Conservation (phyloP, 331 rosid species). For the Dryas integrifolia region DNA sequence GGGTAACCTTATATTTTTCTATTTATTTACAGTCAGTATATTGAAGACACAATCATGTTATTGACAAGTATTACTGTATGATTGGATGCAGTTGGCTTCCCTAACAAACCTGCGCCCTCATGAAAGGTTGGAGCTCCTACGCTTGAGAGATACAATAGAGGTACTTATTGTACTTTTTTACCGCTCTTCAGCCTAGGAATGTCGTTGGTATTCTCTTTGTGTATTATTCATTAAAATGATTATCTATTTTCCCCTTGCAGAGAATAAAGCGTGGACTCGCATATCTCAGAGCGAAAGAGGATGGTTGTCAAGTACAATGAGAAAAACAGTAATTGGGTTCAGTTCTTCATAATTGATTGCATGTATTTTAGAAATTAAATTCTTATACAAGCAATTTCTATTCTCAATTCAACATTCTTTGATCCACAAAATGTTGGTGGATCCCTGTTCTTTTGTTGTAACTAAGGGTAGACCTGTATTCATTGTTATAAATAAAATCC, state of each 20-base stretch:
- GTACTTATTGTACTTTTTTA: slow-evolving; percentile 31
- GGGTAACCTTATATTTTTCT: slow-evolving; percentile 48
- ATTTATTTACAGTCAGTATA: neutral
- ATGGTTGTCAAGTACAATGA: slow-evolving; percentile 69
- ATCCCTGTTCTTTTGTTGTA: slow-evolving; percentile 22
- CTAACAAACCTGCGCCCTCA: slow-evolving; percentile 71
- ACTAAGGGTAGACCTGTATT: neutral
- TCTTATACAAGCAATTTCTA: slow-evolving; percentile 31
- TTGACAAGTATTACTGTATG: slow-evolving; percentile 18
- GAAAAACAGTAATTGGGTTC: slow-evolving; percentile 18
- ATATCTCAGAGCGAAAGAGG: slow-evolving; percentile 64
- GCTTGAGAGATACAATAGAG: slow-evolving; percentile 75
- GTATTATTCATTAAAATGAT: neutral
- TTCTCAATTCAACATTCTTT: slow-evolving; percentile 49
- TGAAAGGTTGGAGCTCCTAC: slow-evolving; percentile 80
- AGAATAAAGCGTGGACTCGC: slow-evolving; percentile 74
- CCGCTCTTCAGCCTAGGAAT: neutral
- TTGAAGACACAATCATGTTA: slow-evolving; percentile 3
- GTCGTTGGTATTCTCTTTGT: neutral
- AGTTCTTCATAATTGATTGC: slow-evolving; percentile 19
- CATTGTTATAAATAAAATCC: neutral
- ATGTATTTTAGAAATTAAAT: slow-evolving; percentile 33
- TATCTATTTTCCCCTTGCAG: slow-evolving; percentile 34
- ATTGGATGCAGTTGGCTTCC: slow-evolving; percentile 66
- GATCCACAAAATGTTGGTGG: slow-evolving; percentile 47